A percentile compares a stretch with the other conserved stretches of the same genome.
phyloP scores from a whole-genome alignment of 2,329 filamentous ascomycete species.

The Herpotrichia juniperi region DNA sequence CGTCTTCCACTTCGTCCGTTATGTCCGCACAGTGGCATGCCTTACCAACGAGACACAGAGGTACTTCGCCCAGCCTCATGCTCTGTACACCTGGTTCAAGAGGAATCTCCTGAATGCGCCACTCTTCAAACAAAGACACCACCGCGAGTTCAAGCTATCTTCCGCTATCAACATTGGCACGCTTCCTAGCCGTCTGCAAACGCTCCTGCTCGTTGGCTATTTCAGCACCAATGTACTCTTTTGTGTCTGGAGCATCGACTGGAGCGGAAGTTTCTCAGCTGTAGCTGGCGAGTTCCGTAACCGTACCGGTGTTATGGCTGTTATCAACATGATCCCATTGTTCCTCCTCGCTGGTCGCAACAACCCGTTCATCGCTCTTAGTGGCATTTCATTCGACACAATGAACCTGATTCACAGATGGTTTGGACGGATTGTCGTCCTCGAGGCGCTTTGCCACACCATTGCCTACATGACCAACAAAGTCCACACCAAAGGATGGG shows the following conservation, averaged over 20 bases:
- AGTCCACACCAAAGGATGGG: conserved; percentile 57
- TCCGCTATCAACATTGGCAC: conserved; percentile 57
- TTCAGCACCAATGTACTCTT: conserved; percentile 56
- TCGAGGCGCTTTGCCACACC: conserved; percentile 72
- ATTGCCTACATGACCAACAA: conserved; percentile 62
- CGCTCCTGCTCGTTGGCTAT: conserved; percentile 54
- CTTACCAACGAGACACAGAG: conserved; percentile 79
- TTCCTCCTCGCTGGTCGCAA: conserved; percentile 78
- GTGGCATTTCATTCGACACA: conserved; percentile 79
- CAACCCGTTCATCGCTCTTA: conserved; percentile 75
- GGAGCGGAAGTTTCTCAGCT: conserved; percentile 74
- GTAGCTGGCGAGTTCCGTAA: conserved; percentile 69
- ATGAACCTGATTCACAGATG: conserved; percentile 83
- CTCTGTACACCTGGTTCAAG: conserved; percentile 51
- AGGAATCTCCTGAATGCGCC: conserved; percentile 55
- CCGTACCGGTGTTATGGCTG: conserved; percentile 71
- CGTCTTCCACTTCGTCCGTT: conserved; percentile 64
- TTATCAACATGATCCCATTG: conserved; percentile 79
- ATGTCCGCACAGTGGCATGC: conserved; percentile 75
- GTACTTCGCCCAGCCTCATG: conserved; percentile 74
- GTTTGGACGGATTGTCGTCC: conserved; percentile 76
- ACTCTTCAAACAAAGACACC: conserved; percentile 55
- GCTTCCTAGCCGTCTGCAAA: conserved; percentile 56
- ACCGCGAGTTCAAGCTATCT: conserved; percentile 58
- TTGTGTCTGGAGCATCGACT: conserved; percentile 62